Evolutionary conservation across 2,329 filamentous ascomycete species (phyloP), one percentile per base, ranked within the genome.

Genomic region (Neonectria coccinea): DNA sequence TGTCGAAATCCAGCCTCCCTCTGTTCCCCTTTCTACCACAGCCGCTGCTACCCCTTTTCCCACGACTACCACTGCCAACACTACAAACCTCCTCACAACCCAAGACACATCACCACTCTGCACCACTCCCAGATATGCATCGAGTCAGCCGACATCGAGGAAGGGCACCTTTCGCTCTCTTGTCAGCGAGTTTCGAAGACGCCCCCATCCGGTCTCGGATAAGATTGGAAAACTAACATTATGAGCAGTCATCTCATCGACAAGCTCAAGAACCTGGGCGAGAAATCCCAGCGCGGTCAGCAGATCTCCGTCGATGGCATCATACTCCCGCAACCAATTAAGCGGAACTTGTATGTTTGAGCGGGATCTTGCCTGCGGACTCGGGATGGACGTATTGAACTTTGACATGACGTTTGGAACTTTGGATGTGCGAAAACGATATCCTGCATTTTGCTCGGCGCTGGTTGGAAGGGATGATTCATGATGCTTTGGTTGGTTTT

Each of bases 161-260:
- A 59, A 56, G 45, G 61, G 61, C 20, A 53, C 52, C 25, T 78
- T 78, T 48, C 69, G 66, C 33, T 56, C 65, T 44, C 64, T 73
- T 25, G 60, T 77, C 16, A 62, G 67, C 50, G 70, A 67, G 20
- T 78, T 74, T 56, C 70, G 72, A 47, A 67, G 76, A 42, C 67
- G 64, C 5, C 72, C 71, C 16, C 75, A 67, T 41, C 70, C 73
- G 29, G 70, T 74, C 7, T 74, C 73, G 16, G 69, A 77, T 56
- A 74, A 59, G 16, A 74, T 77, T 18, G 58, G 62, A 33, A 70
- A 67, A 69, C 78, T 81, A 73, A 81, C 73, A 31, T 58, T 64
- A 9, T 59, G 58, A 66, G 56, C 65, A 87, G 85, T 75, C 82
- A 88, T 69, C 78, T 88, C n/a, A 82, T 88, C 58, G 84, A 85